Percentiles rank a stretch among this genome's conserved stretches.
phyloP scores from a whole-genome alignment of 495 filamentous ascomycete species.

The Evansstolkia leycettana region DNA sequence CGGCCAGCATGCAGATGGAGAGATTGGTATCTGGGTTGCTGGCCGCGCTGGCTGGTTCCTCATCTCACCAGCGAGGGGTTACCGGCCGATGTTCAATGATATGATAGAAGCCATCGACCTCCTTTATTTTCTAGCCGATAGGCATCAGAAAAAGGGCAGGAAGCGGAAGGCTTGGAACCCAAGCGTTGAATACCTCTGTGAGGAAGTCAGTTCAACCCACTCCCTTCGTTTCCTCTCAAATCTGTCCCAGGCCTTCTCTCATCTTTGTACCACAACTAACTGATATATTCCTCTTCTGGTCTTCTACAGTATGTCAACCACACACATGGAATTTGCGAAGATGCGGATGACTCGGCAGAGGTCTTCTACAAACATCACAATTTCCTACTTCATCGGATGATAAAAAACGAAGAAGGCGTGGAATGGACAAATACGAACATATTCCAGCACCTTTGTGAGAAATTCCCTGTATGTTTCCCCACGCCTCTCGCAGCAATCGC shows the following conservation, averaged over 20 bases:
- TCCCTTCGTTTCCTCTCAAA: background rate
- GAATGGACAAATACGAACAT: constrained; percentile 43
- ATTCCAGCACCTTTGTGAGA: constrained; percentile 36
- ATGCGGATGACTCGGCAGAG: constrained; percentile 34
- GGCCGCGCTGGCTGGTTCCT: constrained; percentile 73
- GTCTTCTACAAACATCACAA: constrained; percentile 39
- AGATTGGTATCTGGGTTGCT: constrained; percentile 59
- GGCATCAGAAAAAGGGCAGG: constrained; percentile 22
- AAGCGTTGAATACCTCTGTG: constrained; percentile 27
- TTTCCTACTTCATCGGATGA: constrained; percentile 47
- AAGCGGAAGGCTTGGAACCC: constrained; percentile 22
- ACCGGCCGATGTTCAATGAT: constrained; percentile 46
- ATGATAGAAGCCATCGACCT: constrained; percentile 60
- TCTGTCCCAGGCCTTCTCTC: no score
- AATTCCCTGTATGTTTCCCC: constrained; percentile 30
- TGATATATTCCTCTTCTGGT: background rate
- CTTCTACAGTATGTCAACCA: constrained; percentile 28
- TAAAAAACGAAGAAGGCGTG: constrained; percentile 40
- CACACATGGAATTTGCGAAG: constrained; percentile 32
- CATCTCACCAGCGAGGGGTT: constrained; percentile 49
- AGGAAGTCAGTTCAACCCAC: constrained; percentile 24
- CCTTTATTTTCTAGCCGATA: constrained; percentile 54
- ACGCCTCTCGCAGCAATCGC: background rate
- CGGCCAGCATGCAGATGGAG: constrained; percentile 48
- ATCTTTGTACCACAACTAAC: no score